These are phyloP conservation scores for Aristolochia californica DNA, from an alignment of 164 flowering plant species.

Conservation along the genomic window DNA sequence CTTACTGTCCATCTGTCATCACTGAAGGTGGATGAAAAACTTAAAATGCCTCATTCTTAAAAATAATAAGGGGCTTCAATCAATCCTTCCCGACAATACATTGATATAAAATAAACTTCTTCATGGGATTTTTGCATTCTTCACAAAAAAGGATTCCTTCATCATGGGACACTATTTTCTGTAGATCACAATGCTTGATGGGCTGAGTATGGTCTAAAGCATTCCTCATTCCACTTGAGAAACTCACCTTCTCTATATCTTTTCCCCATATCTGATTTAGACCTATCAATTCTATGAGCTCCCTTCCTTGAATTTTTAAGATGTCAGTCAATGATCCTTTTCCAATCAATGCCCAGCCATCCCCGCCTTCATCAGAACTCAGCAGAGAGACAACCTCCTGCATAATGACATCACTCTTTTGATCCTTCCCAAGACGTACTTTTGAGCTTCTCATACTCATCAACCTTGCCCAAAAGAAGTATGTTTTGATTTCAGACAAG, in stretches of 20 bases:
- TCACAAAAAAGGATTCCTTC: slow-evolving; percentile 31
- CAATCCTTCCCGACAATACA: slow-evolving; percentile 9
- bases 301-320: slow-evolving; percentile 25
- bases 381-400: slow-evolving; percentile 35
- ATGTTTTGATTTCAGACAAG: slow-evolving; percentile 22
- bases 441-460: slow-evolving; percentile 49
- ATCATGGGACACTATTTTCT: slow-evolving; percentile 11
- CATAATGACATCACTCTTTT: slow-evolving; percentile 22
- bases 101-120: slow-evolving; percentile 36
- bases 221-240: slow-evolving; percentile 34
- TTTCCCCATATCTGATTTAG: slow-evolving; percentile 29
- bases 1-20: no score
- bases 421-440: slow-evolving; percentile 11
- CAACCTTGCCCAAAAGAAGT: slow-evolving; percentile 57
- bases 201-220: slow-evolving; percentile 23
- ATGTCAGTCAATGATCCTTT: slow-evolving; percentile 25
- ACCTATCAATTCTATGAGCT: slow-evolving; percentile 25
- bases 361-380: slow-evolving; percentile 11
- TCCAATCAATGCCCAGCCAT: slow-evolving; percentile 26
- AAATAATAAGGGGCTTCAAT: no score
- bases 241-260: slow-evolving; percentile 26
- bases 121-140: slow-evolving; percentile 47
- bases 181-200: slow-evolving; percentile 21
- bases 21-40: no score
- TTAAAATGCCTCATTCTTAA: no score